These are phyloP conservation scores for Monosporascus sp. DNA, from an alignment of 2,329 filamentous ascomycete species.

Conservation along the genomic window DNA sequence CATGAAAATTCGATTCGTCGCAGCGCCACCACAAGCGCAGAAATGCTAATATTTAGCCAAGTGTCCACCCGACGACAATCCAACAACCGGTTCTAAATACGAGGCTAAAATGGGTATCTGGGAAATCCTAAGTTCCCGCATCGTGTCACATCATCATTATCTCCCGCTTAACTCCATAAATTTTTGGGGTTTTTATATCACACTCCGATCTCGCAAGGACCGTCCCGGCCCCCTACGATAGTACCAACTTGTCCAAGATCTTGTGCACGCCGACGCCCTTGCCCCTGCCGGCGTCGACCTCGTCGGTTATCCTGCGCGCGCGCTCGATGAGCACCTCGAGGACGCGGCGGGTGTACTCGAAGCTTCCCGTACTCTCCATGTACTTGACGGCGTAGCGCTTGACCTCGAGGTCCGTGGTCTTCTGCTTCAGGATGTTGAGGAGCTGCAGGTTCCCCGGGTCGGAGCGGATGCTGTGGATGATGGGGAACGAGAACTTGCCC, in stretches of 20 bases:
- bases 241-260: conserved; percentile 63
- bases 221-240: conserved; percentile 5
- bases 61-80: too few relatives aligned
- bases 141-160: too few relatives aligned
- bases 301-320: conserved; percentile 56
- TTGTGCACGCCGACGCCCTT: conserved; percentile 53
- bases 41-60: too few relatives aligned
- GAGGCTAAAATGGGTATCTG: too few relatives aligned
- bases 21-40: too few relatives aligned
- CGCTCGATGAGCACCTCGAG: conserved; percentile 58
- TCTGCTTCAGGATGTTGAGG: conserved; percentile 88
- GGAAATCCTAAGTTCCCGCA: too few relatives aligned
- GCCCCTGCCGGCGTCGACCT: conserved; percentile 57
- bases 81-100: too few relatives aligned
- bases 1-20: too few relatives aligned
- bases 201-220: too few relatives aligned
- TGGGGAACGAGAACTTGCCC: conserved; percentile 93
- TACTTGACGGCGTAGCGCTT: conserved; percentile 87
- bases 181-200: too few relatives aligned
- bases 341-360: conserved; percentile 74
- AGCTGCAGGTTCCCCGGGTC: conserved; percentile 71
- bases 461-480: conserved; percentile 86
- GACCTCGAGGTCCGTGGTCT: conserved; percentile 77
- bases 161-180: too few relatives aligned
- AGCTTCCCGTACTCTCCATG: conserved; percentile 86